phyloP scores from a whole-genome alignment of 176 grass and related monocot genomes.

The Rhynchospora tenuis region DNA sequence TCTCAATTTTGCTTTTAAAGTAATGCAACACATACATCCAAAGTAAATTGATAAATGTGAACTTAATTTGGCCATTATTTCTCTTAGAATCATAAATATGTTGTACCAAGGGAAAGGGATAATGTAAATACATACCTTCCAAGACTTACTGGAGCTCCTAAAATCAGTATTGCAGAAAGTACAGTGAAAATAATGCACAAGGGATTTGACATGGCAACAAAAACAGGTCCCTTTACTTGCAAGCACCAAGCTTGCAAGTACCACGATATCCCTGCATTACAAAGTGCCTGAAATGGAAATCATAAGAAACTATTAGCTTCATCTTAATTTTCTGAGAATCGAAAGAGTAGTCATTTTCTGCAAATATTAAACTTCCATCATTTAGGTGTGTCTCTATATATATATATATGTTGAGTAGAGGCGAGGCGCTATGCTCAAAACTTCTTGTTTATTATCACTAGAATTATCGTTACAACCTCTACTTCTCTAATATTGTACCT shows the following conservation, averaged over 20 bases:
- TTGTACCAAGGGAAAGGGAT: neutral
- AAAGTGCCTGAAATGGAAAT: conserved; percentile 24
- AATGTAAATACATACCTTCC: conserved; percentile 30
- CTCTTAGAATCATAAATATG: too few relatives aligned
- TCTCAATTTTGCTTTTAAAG: neutral
- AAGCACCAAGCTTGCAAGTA: conserved; percentile 59
- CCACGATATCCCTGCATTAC: conserved; percentile 36
- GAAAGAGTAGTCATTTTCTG: too few relatives aligned
- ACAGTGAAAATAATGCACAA: conserved; percentile 37
- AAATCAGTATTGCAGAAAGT: conserved; percentile 34
- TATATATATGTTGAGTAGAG: too few relatives aligned
- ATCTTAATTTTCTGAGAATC: neutral
- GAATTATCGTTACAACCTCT: too few relatives aligned
- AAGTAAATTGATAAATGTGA: too few relatives aligned
- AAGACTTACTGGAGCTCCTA: conserved; percentile 29
- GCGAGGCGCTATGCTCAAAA: too few relatives aligned
- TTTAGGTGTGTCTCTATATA: too few relatives aligned
- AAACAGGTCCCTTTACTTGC: conserved; percentile 41
- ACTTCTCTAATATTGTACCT: too few relatives aligned
- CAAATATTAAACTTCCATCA: too few relatives aligned
- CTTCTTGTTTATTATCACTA: too few relatives aligned
- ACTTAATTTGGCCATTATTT: too few relatives aligned
- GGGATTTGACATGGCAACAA: conserved; percentile 36
- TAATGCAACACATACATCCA: neutral
- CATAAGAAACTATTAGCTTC: neutral